Conservation (phyloP, 2,329 filamentous ascomycete genomes). For the Dissoconium aciculare region DNA sequence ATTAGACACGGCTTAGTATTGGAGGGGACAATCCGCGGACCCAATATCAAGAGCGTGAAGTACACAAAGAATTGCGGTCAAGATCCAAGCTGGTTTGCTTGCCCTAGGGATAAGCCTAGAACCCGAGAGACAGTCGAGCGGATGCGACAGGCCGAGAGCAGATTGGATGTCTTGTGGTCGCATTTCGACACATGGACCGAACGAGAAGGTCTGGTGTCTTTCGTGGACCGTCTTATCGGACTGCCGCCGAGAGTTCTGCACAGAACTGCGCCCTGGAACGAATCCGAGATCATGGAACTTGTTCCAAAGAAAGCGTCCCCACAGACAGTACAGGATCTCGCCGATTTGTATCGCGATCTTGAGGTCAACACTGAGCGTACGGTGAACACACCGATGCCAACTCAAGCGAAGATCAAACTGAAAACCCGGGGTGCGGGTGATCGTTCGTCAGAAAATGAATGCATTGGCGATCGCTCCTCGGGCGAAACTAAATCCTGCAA, state of each 20-base stretch:
- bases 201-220: no score
- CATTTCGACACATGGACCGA: no score
- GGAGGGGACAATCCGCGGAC: no score
- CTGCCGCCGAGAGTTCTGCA: conserved; percentile 6
- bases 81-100: conserved; percentile 4
- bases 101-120: conserved; percentile 5
- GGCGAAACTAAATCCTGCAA: not conserved
- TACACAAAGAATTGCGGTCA: no score
- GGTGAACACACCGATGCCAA: not conserved
- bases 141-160: conserved; percentile 5
- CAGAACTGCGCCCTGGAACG: conserved; percentile 8
- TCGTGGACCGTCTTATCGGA: no score
- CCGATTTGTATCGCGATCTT: conserved; percentile 15
- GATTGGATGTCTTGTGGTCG: conserved; percentile 8
- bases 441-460: not conserved
- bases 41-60: no score
- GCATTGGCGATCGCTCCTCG: no score
- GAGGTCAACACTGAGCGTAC: conserved; percentile 9
- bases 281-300: conserved; percentile 2
- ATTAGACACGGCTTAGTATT: no score
- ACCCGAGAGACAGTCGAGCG: conserved; percentile 7
- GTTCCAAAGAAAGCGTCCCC: not conserved
- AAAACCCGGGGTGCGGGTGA: conserved; percentile 7
- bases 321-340: no score
- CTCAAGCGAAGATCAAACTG: conserved; percentile 1